A percentile compares a stretch with the other conserved stretches of the same genome.
These are phyloP conservation scores for Plenodomus biglobosus DNA, from an alignment of 2,329 filamentous ascomycete genomes.

Conservation along the genomic window DNA sequence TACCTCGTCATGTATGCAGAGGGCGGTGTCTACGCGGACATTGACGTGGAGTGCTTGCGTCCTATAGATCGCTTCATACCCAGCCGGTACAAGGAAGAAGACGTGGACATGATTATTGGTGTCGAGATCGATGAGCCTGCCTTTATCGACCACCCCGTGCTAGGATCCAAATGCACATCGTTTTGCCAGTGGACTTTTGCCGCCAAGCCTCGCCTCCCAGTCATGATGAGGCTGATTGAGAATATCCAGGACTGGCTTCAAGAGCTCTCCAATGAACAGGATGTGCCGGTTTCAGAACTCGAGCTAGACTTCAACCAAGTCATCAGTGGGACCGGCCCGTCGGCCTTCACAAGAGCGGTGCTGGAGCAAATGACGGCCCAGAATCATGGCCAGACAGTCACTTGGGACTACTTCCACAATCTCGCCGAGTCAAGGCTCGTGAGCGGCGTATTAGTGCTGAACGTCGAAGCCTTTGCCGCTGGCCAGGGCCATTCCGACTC, in stretches of 20 bases:
- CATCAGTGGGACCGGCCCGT: constrained; percentile 71
- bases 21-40: constrained; percentile 62
- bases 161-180: constrained; percentile 67
- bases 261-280: constrained; percentile 60
- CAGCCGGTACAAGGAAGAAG: constrained; percentile 61
- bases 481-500: constrained; percentile 74
- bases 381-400: constrained; percentile 50
- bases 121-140: constrained; percentile 71
- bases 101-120: constrained; percentile 71
- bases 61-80: constrained; percentile 62
- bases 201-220: constrained; percentile 65
- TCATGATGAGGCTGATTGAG: constrained; percentile 69
- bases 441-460: constrained; percentile 65
- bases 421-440: constrained; percentile 67
- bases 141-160: constrained; percentile 63
- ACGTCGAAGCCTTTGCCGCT: constrained; percentile 71
- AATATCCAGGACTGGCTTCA: constrained; percentile 69
- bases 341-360: constrained; percentile 67
- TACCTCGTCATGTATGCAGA: constrained; percentile 70
- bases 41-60: constrained; percentile 60
- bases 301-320: constrained; percentile 71
- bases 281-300: constrained; percentile 61
- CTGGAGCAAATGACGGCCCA: constrained; percentile 63
- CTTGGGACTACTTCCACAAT: constrained; percentile 67
- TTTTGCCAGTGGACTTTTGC: constrained; percentile 79